Evolutionary conservation across 495 filamentous ascomycete genomes (phyloP), one percentile per base, ranked within the genome.

Genomic region (Copromyces sp.): DNA sequence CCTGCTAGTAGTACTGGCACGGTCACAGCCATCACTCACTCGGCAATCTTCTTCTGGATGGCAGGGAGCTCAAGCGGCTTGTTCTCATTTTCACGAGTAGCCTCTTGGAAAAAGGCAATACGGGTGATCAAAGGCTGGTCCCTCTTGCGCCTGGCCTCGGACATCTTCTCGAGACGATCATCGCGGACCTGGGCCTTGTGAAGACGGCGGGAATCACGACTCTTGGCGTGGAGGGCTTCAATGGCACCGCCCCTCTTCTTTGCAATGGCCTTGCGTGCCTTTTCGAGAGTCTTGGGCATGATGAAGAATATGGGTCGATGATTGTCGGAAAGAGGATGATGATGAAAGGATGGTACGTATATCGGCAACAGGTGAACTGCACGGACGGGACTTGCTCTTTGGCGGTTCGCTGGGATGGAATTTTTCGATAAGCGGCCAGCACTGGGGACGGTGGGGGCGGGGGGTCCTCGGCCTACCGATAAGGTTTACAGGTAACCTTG

Each of bases 251-350:
- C 87, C 82, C 92, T 92, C 82, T 90, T 90, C 83, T 94, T 94
- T 29, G 88, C 80, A 68, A 97, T 92, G 72, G 93, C 89, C 83
- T 97, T 98, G 71, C 92, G 90, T 44, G 94, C 90, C 76, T 94
- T 97, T 68, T 88, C 81, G 16, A 96, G 79, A 73, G 88, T 88
- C 75, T 90, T 92, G 16, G 93, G 88, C 94, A 97, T 96, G 81
- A 74, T 74, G 73, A 70, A 72, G 45, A 29, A 69, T 75, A 37
- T 12, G 20, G 16, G 29, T 20, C 2, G 24, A 35, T 68, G 37
- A 41, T 38, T 59, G 61, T 29, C 53, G 42, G 42, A 35, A 12
- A 53, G 68, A 59, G 68, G 44, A 65, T 68, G 59, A 65, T 17
- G 24, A 68, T 12, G 59, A 47, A 73, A 70, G 35, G 35, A 40